Percentiles rank a stretch among this genome's conserved stretches.
phyloP scores from a whole-genome alignment of 2,329 filamentous ascomycete genomes.

The Leptographium flavum region DNA sequence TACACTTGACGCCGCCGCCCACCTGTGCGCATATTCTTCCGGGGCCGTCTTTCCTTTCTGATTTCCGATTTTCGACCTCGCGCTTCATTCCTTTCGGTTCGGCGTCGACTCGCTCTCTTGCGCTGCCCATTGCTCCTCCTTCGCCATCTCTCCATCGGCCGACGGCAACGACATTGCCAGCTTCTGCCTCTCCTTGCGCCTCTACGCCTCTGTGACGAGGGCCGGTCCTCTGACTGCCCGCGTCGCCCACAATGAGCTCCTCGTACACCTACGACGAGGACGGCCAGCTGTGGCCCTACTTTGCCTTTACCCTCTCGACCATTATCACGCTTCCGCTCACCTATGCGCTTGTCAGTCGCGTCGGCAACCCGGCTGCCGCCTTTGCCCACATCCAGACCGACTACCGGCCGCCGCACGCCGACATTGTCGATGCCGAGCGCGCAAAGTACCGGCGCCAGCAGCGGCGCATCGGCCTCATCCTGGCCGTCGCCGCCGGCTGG shows the following conservation, averaged over 20 bases:
- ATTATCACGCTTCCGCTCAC: constrained; percentile 84
- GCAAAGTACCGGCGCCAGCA: constrained; percentile 81
- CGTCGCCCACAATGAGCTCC: constrained; percentile 56
- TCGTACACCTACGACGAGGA: constrained; percentile 98
- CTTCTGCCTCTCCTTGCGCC: neutral
- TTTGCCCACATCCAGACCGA: constrained; percentile 70
- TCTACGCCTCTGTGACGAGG: neutral
- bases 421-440: constrained; percentile 70
- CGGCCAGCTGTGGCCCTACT: constrained; percentile 98
- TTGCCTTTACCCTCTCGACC: constrained; percentile 79
- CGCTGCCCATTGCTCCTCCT: no score
- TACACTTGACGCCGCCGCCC: neutral
- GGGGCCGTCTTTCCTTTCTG: neutral
- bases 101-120: no score
- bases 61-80: neutral
- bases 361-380: constrained; percentile 61
- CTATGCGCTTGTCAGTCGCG: constrained; percentile 72
- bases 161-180: no score
- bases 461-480: constrained; percentile 69
- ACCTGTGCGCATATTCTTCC: neutral
- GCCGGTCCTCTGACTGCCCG: neutral
- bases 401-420: constrained; percentile 69
- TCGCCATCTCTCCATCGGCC: no score
- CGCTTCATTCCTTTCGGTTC: neutral
- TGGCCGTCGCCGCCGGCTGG: constrained; percentile 68